These are phyloP conservation scores for Aspergillus unguis DNA, from an alignment of 2,329 filamentous ascomycete species.

Conservation along the genomic window DNA sequence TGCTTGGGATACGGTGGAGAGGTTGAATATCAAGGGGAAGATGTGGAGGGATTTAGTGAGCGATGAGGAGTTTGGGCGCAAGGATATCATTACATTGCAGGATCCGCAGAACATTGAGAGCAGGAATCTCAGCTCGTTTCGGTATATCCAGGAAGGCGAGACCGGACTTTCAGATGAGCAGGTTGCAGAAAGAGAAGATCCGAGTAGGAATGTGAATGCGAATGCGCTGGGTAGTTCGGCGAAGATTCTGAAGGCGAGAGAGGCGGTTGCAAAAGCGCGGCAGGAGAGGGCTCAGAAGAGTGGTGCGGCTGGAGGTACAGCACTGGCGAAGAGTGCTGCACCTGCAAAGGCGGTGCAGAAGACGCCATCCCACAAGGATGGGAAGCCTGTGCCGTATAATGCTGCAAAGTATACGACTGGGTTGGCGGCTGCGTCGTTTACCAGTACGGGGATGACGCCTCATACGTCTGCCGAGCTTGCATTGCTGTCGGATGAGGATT, in stretches of 20 bases:
- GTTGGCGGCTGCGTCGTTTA: constrained; percentile 87
- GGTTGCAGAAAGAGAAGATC: constrained; percentile 60
- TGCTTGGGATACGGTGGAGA: constrained; percentile 90
- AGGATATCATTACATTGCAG: constrained; percentile 93
- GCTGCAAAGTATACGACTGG: constrained; percentile 89
- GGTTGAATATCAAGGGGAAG: constrained; percentile 94
- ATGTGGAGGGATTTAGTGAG: constrained; percentile 89
- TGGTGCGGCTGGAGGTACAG: constrained; percentile 48
- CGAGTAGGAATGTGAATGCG: constrained; percentile 67
- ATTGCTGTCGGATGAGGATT: constrained; percentile 87
- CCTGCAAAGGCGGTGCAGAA: constrained; percentile 20
- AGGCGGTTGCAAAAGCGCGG: constrained; percentile 87
- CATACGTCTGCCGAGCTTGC: constrained; percentile 86
- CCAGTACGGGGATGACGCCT: constrained; percentile 87
- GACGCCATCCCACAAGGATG: constrained; percentile 22
- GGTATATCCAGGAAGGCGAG: constrained; percentile 79
- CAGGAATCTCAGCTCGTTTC: constrained; percentile 81
- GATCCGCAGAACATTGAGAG: constrained; percentile 87
- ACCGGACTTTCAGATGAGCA: constrained; percentile 67
- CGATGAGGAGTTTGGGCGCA: constrained; percentile 79
- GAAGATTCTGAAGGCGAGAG: constrained; percentile 87
- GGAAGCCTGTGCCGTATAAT: constrained; percentile 63
- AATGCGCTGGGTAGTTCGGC: constrained; percentile 71
- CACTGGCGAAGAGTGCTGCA: constrained; percentile 23
- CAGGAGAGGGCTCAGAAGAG: constrained; percentile 62